Conservation (phyloP, 2,329 filamentous ascomycete species). For the Penicillium griseofulvum region DNA sequence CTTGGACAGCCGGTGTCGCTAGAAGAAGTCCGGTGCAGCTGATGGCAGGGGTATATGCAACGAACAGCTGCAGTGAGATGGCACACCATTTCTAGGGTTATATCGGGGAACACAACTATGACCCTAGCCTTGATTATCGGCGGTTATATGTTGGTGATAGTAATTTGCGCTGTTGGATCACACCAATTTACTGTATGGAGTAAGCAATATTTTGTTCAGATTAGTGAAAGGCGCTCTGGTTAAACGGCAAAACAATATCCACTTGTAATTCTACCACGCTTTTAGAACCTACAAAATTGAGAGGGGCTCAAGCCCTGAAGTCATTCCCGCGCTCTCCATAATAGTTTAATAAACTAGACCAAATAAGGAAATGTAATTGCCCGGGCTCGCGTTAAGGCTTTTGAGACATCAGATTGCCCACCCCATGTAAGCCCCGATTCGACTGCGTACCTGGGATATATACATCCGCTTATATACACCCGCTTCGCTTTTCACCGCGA, state of each 20-base stretch:
- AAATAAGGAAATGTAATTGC: not conserved
- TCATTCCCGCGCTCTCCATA: not conserved
- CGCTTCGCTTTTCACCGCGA: not conserved
- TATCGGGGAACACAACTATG: not conserved
- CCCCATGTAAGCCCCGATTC: not conserved
- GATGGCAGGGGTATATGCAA: conserved; percentile 13
- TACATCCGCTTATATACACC: not conserved
- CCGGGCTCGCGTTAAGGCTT: not conserved
- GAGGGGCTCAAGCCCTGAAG: conserved; percentile 1
- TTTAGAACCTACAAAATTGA: not conserved
- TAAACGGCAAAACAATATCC: not conserved
- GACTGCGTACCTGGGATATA: not conserved
- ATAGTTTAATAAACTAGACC: not conserved
- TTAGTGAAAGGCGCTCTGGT: not conserved
- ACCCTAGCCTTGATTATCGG: not conserved
- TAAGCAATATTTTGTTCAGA: not conserved
- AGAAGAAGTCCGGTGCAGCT: conserved; percentile 15
- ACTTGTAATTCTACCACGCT: not conserved
- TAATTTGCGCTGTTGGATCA: not conserved
- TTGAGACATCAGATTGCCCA: conserved; percentile 3
- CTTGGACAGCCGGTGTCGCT: not conserved
- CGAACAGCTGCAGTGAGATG: conserved; percentile 22
- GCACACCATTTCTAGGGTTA: conserved; percentile 9
- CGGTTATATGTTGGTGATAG: conserved; percentile 2
- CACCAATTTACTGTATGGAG: not conserved